Percentiles rank a stretch among this genome's conserved stretches.
phyloP scores from a whole-genome alignment of 140 eudicot species.

The Ambrosia hybrid region DNA sequence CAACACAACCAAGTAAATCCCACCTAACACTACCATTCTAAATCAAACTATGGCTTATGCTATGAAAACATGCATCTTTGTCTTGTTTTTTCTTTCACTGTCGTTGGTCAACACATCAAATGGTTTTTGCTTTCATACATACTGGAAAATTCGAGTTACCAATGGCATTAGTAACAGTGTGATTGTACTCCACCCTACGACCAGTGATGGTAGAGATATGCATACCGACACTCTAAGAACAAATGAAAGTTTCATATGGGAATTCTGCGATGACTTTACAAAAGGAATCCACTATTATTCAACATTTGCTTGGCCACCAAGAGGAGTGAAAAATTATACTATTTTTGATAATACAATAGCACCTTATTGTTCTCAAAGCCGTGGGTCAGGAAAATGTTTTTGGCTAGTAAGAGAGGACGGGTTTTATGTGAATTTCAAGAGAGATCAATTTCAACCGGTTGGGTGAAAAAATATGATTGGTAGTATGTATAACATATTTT shows the following conservation, averaged over 20 bases:
- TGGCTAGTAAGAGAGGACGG: constrained; percentile 8
- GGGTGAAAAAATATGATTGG: constrained; percentile 16
- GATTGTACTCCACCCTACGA: neutral
- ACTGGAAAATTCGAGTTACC: neutral
- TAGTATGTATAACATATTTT: neutral
- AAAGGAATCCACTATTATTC: constrained; percentile 31
- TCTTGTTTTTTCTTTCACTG: neutral
- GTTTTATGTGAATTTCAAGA: neutral
- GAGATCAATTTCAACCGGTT: neutral
- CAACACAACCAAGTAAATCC: neutral
- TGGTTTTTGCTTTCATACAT: neutral
- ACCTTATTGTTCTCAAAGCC: neutral
- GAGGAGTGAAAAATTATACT: neutral
- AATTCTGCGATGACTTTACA: neutral
- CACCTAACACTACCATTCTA: neutral
- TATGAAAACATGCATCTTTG: constrained; percentile 5
- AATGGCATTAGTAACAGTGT: constrained; percentile 1
- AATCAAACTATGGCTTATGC: constrained; percentile 4
- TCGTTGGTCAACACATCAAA: neutral
- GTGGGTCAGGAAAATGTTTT: constrained; percentile 3
- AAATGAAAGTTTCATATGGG: neutral
- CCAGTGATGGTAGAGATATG: too few species aligned
- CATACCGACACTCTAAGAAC: too few species aligned
- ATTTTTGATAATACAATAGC: neutral
- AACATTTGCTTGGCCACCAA: constrained; percentile 1